Conservation (phyloP, 805 yeast species). For the Alloascoidea hylecoeti region DNA sequence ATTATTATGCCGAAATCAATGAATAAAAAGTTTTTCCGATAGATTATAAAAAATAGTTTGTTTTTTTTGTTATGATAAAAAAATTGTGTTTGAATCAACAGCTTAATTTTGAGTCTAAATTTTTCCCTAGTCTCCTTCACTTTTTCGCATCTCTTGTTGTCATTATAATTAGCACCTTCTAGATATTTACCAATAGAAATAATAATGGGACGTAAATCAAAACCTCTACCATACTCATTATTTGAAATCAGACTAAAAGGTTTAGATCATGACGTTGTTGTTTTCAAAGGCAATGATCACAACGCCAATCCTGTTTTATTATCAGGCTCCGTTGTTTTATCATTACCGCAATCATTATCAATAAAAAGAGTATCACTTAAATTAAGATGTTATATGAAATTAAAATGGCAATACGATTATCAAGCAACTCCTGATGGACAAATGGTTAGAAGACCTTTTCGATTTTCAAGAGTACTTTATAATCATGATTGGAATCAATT, state of each 20-base stretch:
- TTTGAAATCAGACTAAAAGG: conserved; percentile 52
- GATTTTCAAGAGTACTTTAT: conserved; percentile 45
- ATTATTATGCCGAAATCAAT: too few relatives aligned
- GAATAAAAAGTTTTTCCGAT: too few relatives aligned
- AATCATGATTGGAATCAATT: conserved; percentile 70
- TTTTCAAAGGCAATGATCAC: conserved; percentile 63
- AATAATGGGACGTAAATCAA: too few relatives aligned
- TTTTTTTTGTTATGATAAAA: too few relatives aligned
- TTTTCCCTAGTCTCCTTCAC: too few relatives aligned
- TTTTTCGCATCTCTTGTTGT: too few relatives aligned
- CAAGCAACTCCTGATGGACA: conserved; percentile 24
- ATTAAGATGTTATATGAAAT: conserved; percentile 50
- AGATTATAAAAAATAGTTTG: too few relatives aligned
- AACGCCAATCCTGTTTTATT: conserved; percentile 70
- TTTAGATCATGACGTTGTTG: conserved; percentile 62
- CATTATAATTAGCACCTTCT: too few relatives aligned
- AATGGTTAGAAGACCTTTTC: conserved; percentile 15
- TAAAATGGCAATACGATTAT: conserved; percentile 48
- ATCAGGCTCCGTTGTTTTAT: conserved; percentile 64
- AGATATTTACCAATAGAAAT: too few relatives aligned
- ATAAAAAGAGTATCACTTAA: conserved; percentile 52
- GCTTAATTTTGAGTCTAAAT: too few relatives aligned
- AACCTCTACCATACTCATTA: too few relatives aligned
- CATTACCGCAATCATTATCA: conserved; percentile 61
- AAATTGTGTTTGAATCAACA: too few relatives aligned